phyloP scores from a whole-genome alignment of 371 early-diverging fungal species.

The Rhizopus delemar region DNA sequence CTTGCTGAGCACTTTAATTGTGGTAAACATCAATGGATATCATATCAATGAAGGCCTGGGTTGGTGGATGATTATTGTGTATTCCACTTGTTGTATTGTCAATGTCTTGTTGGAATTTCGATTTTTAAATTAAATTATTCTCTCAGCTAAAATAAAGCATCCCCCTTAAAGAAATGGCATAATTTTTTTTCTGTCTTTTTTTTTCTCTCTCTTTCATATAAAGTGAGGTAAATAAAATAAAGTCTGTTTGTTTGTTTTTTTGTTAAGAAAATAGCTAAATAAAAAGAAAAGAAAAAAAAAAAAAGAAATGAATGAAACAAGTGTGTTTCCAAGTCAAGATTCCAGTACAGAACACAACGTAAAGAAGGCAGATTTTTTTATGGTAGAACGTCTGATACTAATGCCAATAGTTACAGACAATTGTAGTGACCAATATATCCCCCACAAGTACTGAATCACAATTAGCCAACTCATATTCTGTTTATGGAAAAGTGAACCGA shows the following conservation, averaged over 20 bases:
- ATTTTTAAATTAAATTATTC: conserved; percentile 7
- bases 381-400: no score
- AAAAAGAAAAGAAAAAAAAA: no score
- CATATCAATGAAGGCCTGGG: conserved; percentile 51
- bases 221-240: no score
- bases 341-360: no score
- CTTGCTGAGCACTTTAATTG: conserved; percentile 50
- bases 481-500: conserved; percentile 50
- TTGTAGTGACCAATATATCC: conserved; percentile 36
- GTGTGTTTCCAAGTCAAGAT: no score
- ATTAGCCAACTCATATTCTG: conserved; percentile 43
- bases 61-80: conserved; percentile 57
- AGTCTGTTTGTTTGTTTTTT: no score
- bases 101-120: conserved; percentile 54
- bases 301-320: no score
- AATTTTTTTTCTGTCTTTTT: no score
- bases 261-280: no score
- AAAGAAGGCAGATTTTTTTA: no score
- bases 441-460: conserved; percentile 44
- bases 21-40: conserved; percentile 57
- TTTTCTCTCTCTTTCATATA: no score
- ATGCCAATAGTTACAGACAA: conserved; percentile 1
- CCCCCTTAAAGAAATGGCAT: no score
- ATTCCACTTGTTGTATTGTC: conserved; percentile 47
- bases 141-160: background rate